These are phyloP conservation scores for Echites panduratus DNA, from an alignment of 257 asterid genomes.

Conservation along the genomic window DNA sequence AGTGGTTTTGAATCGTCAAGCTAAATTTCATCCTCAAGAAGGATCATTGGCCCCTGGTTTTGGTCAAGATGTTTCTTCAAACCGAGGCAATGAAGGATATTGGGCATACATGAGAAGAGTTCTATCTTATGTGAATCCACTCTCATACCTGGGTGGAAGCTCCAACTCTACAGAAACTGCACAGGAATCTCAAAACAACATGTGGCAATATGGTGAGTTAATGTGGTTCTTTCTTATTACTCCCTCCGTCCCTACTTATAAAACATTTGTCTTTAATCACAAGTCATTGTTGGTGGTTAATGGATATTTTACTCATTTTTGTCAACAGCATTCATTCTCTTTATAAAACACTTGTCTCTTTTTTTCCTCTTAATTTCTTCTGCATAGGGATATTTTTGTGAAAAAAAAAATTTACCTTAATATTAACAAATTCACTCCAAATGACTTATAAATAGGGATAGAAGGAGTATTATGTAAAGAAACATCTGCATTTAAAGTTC, in stretches of 20 bases:
- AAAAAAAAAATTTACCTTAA: too few relatives aligned
- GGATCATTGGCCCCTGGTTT: constrained; percentile 24
- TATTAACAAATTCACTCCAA: too few relatives aligned
- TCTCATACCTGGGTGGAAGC: constrained; percentile 59
- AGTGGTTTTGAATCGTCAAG: constrained; percentile 41
- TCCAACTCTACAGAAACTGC: constrained; percentile 33
- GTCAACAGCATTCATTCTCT: too few relatives aligned
- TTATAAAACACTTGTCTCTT: too few relatives aligned
- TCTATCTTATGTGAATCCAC: constrained; percentile 65
- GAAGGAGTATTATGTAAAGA: background rate
- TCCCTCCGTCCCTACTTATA: too few relatives aligned
- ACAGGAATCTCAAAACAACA: constrained; percentile 47
- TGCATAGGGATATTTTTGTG: too few relatives aligned
- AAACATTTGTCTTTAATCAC: too few relatives aligned
- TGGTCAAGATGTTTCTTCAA: constrained; percentile 35
- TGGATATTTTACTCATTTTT: too few relatives aligned
- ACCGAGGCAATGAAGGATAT: constrained; percentile 53
- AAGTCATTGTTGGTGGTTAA: too few relatives aligned
- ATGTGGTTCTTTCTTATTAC: background rate
- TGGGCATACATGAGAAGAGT: constrained; percentile 59
- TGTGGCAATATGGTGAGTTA: constrained; percentile 50
- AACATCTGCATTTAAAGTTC: background rate
- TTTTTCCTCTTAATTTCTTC: too few relatives aligned
- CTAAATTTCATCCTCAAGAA: constrained; percentile 28
- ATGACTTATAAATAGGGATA: too few relatives aligned